phyloP scores from a whole-genome alignment of 768 basidiomycete species.

The Hypholoma sublateritium region DNA sequence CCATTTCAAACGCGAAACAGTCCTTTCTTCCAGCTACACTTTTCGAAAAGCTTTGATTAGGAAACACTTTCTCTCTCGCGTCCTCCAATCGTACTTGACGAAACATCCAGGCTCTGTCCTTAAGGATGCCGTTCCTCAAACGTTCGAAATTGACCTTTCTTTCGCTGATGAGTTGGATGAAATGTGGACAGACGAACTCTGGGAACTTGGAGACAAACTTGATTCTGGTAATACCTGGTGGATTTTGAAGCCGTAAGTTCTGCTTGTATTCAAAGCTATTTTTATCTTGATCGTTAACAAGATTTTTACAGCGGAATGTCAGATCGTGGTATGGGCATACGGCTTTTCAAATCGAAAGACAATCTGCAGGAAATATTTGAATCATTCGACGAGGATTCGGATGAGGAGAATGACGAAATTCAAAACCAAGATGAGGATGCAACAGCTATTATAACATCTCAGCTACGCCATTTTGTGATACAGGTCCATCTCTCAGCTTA shows the following conservation, averaged over 20 bases:
- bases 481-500: slow-evolving; percentile 56
- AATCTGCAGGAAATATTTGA: slow-evolving; percentile 74
- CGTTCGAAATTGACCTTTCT: slow-evolving; percentile 83
- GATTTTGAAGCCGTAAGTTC: slow-evolving; percentile 83
- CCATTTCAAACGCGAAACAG: slow-evolving; percentile 42
- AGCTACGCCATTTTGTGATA: slow-evolving; percentile 93
- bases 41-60: slow-evolving; percentile 93
- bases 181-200: slow-evolving; percentile 89
- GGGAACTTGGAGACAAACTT: slow-evolving; percentile 73
- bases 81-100: slow-evolving; percentile 65
- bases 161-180: slow-evolving; percentile 96
- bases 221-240: slow-evolving; percentile 67
- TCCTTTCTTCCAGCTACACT: slow-evolving; percentile 80
- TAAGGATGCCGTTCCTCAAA: slow-evolving; percentile 56
- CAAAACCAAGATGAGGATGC: slow-evolving; percentile 26
- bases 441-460: slow-evolving; percentile 75
- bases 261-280: background rate
- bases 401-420: slow-evolving; percentile 44
- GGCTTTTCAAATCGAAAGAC: slow-evolving; percentile 81
- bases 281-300: slow-evolving; percentile 1
- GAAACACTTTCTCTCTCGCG: slow-evolving; percentile 86
- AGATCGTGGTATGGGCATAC: slow-evolving; percentile 92
- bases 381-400: slow-evolving; percentile 77
- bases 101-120: slow-evolving; percentile 8
- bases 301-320: slow-evolving; percentile 72